phyloP scores from a whole-genome alignment of 768 basidiomycete species.

The Auriscalpium microsporum region DNA sequence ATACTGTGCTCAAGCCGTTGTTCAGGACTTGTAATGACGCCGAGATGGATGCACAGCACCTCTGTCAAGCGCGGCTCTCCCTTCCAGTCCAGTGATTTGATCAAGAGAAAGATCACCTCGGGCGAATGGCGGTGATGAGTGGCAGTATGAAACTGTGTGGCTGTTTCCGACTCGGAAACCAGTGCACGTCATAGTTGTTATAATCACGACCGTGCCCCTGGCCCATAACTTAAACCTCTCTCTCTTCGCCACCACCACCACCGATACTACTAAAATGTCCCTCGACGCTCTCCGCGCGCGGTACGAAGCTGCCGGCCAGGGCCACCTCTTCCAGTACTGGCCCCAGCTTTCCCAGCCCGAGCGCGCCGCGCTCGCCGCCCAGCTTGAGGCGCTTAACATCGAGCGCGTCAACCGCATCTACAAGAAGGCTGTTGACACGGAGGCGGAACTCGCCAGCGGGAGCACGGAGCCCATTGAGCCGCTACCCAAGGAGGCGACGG shows the following conservation, averaged over 20 bases:
- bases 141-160: too few species aligned
- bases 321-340: conserved; percentile 87
- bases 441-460: conserved; percentile 40
- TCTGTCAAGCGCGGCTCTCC: too few species aligned
- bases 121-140: too few species aligned
- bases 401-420: conserved; percentile 88
- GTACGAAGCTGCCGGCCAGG: conserved; percentile 79
- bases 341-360: conserved; percentile 56
- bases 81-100: too few species aligned
- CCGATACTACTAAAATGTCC: conserved; percentile 37
- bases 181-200: too few species aligned
- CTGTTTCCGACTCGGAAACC: too few species aligned
- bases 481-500: conserved; percentile 68
- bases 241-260: not conserved
- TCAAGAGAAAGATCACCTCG: too few species aligned
- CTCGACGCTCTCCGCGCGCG: conserved; percentile 47
- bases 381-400: conserved; percentile 78
- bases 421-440: conserved; percentile 62
- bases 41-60: too few species aligned
- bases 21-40: too few species aligned
- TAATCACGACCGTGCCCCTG: too few species aligned
- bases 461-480: conserved; percentile 60
- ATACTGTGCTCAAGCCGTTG: too few species aligned
- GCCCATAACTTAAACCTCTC: not conserved
- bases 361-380: conserved; percentile 52